Evolutionary conservation across 2,329 filamentous ascomycete species (phyloP), one percentile per base, ranked within the genome.

Genomic region (Botryotinia convoluta): DNA sequence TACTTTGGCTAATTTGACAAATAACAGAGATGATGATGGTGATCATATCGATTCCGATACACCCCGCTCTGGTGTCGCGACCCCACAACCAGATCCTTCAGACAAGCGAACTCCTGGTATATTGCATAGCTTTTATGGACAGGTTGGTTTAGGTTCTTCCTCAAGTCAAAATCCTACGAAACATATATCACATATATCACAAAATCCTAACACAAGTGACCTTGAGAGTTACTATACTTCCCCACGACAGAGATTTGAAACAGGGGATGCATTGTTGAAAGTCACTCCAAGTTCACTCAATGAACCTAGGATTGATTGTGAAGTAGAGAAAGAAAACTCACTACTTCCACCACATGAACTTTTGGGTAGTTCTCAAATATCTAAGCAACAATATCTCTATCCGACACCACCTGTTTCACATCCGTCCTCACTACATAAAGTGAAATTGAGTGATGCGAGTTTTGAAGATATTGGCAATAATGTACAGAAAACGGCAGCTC

Each of bases 31-130:
- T 81, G 92, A 94, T 82, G 87, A 86, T 79, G 86, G 86, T 82
- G 92, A 95, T 83, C 91, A 93, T 79, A 92, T 94, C 82, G 93
- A 93, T 81, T 93, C 92, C 82, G 92, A 93, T 79, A 95, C 93
- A 71, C 96, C 94, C 79, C 92, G 94, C 80, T 97, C 95, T 79
- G 94, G 95, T 81, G 90, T 97, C 83, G 93, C 94, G 78, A 99
- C 96, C 76, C 96, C 96, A 78, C 93, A 95, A 81, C 96, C 96
- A 78, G 95, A 98, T 84, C 91, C 92, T 76, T 91, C 93, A 81
- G 96, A 99, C 86, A 98, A 97, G 86, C 92, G 96, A 84, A 87
- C 97, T 82, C 96, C 96, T 78, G 93, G 94, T 82, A 97, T 98
- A 86, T 92, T 96, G 88, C 89, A 91, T 83, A 97, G 92, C 87